Percentiles rank a stretch among this genome's conserved stretches.
Conservation (phyloP, 75 land plant genomes). For the Selaginella tamariscina region DNA sequence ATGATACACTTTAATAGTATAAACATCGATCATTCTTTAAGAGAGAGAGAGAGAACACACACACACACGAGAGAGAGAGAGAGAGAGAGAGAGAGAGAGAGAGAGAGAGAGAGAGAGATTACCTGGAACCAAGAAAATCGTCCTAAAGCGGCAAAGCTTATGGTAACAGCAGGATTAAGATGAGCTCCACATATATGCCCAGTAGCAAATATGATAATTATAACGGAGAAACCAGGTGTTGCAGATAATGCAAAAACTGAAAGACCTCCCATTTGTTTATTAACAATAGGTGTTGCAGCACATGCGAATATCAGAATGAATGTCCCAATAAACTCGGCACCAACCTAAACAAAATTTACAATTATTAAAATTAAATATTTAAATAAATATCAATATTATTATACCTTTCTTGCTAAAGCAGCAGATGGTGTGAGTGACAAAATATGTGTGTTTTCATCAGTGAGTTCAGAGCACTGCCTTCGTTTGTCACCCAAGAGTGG, state of each 20-base stretch:
- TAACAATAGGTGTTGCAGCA: conserved; percentile 5
- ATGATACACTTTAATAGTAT: background rate
- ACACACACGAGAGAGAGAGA: too few species aligned
- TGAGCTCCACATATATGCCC: conserved; percentile 12
- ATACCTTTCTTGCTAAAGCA: background rate
- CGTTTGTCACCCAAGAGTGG: background rate
- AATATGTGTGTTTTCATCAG: too few species aligned
- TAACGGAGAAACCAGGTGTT: background rate
- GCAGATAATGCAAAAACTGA: background rate
- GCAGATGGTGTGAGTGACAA: background rate
- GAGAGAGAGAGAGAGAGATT: too few species aligned
- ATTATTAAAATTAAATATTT: too few species aligned
- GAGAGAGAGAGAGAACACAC: too few species aligned
- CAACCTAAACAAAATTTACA: too few species aligned
- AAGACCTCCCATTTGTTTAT: background rate
- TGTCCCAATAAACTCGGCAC: conserved; percentile 12
- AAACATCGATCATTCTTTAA: background rate
- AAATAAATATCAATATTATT: too few species aligned
- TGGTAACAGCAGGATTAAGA: conserved; percentile 7
- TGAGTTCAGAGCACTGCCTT: background rate
- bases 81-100: too few species aligned
- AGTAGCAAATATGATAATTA: conserved; percentile 1
- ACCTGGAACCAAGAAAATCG: conserved; percentile 5
- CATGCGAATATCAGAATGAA: conserved; percentile 1
- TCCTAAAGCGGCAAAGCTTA: conserved; percentile 2